Evolutionary conservation across 1,284 basidiomycete genomes (phyloP).

Genomic region (Gomphus bonarii): DNA sequence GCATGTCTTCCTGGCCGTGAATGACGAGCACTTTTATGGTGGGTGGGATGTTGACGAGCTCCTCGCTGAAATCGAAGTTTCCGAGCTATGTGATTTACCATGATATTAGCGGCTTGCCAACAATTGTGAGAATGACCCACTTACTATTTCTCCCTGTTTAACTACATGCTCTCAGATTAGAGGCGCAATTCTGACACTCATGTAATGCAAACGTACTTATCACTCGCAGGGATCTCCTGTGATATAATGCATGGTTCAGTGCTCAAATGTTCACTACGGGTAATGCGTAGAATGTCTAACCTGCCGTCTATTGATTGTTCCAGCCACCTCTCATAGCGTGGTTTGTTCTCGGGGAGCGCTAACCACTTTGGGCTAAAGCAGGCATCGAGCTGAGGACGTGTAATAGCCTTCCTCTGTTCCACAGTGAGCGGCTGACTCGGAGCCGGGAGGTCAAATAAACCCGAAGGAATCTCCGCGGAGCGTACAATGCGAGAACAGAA

Average conservation of each 20-base stretch:
- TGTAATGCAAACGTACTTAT: constrained; percentile 8
- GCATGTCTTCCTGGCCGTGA: constrained; percentile 30
- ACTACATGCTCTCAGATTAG: not conserved
- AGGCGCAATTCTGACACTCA: not conserved
- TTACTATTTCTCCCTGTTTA: constrained; percentile 10
- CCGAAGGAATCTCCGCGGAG: constrained; percentile 18
- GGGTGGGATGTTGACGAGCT: constrained; percentile 10
- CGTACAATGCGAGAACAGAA: constrained; percentile 19
- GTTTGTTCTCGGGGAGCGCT: constrained; percentile 20
- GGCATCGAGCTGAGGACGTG: constrained; percentile 21
- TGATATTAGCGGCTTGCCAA: not conserved
- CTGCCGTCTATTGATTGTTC: constrained; percentile 21
- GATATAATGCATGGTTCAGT: not conserved
- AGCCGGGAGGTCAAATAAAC: not conserved
- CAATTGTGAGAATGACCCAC: not conserved
- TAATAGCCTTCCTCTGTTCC: constrained; percentile 25
- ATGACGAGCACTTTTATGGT: constrained; percentile 29
- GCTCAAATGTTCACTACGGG: constrained; percentile 6
- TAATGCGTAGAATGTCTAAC: constrained; percentile 16
- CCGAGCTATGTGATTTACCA: not conserved
- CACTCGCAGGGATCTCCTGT: not conserved
- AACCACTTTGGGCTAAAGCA: constrained; percentile 31
- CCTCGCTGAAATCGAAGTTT: constrained; percentile 3
- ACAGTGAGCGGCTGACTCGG: constrained; percentile 15
- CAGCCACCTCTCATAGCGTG: constrained; percentile 22